Base-by-base conservation (phyloP, 805 yeast genomes). In the Myxozyma neotropica region DNA sequence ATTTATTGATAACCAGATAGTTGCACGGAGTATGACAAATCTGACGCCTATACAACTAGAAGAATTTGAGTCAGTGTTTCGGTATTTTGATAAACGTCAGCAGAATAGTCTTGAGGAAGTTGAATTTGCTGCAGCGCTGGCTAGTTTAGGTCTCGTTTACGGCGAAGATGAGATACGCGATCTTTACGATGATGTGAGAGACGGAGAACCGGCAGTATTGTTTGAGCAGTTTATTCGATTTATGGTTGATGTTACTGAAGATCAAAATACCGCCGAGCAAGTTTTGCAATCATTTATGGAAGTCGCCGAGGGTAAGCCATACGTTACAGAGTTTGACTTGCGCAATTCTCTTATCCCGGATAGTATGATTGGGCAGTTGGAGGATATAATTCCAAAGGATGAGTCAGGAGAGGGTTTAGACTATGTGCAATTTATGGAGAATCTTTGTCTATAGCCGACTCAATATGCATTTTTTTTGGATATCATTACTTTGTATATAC, bases 91-190 rank as follows among this genome's bases (percentile, higher is more conserved):
- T 59, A 70, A 68, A 33, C 73, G 75, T 1, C 71, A 71, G 47
- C 75, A 75, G 56, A 73, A 74, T 39, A 70, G 73, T 36, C 68
- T 81, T 54, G 72, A 73, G 35, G 76, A 76, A 55, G 50, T 61
- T 10, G 83, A 81, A 66, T 81, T 81, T 59, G 69, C 73, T 2
- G 75, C 75, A 0, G 79, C 81, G 1, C 67, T 80, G 58, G 73
- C 74, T n/a, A 70, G 75, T 42, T 68, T 80, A 24, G 80, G 81
- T 23, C 73, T 77, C 0, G 73, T 71, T 4, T 70, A 76, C 47
- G 59, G 70, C 1, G 73, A 70, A 12, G 71, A 66, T 0, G 79
- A 77, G 57, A 69, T 72, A 51, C 71, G 69, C 38, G 76, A 77
- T 31, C 68, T 79, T n/a, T 78, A 78, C 57, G 66, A 67, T 15